phyloP scores from a whole-genome alignment of 2,329 filamentous ascomycete genomes.

The Aspergillus sp. region DNA sequence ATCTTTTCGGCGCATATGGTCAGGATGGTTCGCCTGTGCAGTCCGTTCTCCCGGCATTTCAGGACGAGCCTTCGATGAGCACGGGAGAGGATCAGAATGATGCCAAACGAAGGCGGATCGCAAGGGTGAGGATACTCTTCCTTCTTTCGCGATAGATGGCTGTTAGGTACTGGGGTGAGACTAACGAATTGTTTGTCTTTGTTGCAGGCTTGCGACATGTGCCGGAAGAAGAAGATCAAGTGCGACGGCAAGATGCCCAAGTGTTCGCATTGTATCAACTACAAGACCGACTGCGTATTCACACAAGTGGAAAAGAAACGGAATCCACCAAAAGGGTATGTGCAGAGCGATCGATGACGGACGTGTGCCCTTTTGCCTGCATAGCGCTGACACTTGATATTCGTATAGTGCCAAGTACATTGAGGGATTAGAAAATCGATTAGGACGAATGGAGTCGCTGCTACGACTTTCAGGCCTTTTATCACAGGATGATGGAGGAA shows the following conservation, averaged over 20 bases:
- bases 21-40: conserved; percentile 54
- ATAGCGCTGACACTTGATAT: conserved; percentile 10
- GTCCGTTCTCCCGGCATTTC: conserved; percentile 41
- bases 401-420: conserved; percentile 82
- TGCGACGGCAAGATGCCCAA: conserved; percentile 93
- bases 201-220: conserved; percentile 83
- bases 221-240: conserved; percentile 88
- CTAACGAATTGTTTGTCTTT: conserved; percentile 5
- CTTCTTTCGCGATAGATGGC: not conserved
- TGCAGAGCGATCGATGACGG: conserved; percentile 4
- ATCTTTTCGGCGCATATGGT: conserved; percentile 60
- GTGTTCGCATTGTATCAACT: conserved; percentile 93
- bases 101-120: conserved; percentile 81
- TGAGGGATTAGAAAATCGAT: conserved; percentile 86
- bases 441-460: conserved; percentile 93
- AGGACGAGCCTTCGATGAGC: conserved; percentile 39
- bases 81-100: conserved; percentile 58
- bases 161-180: not conserved
- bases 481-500: conserved; percentile 75
- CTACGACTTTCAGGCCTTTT: conserved; percentile 79
- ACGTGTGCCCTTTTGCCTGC: not conserved
- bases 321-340: conserved; percentile 90
- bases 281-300: conserved; percentile 96
- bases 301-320: conserved; percentile 99
- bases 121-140: conserved; percentile 57